phyloP scores from a whole-genome alignment of 305 asterid species.

The Fraxinus latifolia region DNA sequence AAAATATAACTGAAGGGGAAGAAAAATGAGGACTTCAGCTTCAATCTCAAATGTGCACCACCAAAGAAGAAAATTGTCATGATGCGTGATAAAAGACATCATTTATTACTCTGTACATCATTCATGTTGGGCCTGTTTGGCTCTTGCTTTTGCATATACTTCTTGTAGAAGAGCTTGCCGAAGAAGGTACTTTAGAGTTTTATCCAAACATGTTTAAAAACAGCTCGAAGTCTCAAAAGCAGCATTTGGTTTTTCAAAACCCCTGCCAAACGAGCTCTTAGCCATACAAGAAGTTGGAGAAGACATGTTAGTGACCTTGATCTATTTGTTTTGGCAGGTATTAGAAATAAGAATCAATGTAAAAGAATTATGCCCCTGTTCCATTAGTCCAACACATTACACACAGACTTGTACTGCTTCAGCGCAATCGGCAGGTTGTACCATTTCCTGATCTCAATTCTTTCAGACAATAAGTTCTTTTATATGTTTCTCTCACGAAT shows the following conservation, averaged over 20 bases:
- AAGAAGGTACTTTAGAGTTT: background rate
- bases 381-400: constrained; percentile 11
- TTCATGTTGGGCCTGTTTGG: background rate
- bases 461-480: constrained; percentile 8
- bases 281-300: background rate
- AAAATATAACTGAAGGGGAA: background rate
- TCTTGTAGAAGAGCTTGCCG: background rate
- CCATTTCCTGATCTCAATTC: constrained; percentile 13
- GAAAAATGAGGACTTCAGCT: background rate
- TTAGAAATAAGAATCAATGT: constrained; percentile 17
- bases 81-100: background rate
- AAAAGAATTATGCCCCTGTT: constrained; percentile 20
- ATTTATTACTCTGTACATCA: background rate
- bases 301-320: background rate
- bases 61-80: background rate
- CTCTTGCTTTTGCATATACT: background rate
- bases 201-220: background rate
- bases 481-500: constrained; percentile 13
- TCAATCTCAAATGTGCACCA: background rate
- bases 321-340: constrained; percentile 25
- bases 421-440: constrained; percentile 16
- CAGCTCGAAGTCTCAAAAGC: background rate
- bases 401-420: constrained; percentile 15
- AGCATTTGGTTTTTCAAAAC: background rate
- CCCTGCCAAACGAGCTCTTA: background rate